Base-by-base conservation (phyloP, 805 yeast species). In the Zygosaccharomyces pseudorouxii region DNA sequence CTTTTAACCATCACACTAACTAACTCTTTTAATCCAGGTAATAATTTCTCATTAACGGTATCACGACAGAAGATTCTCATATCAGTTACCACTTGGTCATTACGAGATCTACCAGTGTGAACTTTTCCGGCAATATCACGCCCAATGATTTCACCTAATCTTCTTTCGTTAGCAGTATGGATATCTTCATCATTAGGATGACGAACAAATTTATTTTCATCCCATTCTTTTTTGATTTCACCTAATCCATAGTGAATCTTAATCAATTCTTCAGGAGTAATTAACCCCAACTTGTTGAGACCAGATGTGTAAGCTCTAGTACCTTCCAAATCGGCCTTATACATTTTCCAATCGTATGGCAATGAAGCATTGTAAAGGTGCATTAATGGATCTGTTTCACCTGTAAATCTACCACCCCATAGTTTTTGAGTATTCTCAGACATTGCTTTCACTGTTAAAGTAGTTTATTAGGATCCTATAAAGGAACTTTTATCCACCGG, bases 331-430 rank as follows among this genome's bases (percentile, higher is more conserved):
- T 93, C 99, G 11, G 95, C 98, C 39, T 80, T 83, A 71, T 84
- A 93, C 98, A 93, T 93, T 63, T 79, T 84, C 72, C 92, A 78
- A 69, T 93, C 99, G 63, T 93, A 93, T 2, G 99, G 98, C 55
- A 93, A 73, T 1, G 98, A 92, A 1, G 97, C 97, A 71, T 93
- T 93, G 75, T 95, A 93, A 46, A 92, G 75, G 65, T 93, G 95
- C 99, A 93, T 93, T 63, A 93, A 74, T 3, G 99, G 99, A 62
- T 93, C 99, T 25, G 96, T 82, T 54, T 92, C 92, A 42, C 95
- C 98, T 52, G 97, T 92, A 72, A 92, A 92, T 70, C 99, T 81
- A 61, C 98, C 99, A 61, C 99, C 99, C 99, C 99, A 92, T 56
- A 92, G 75, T 68, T 83, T 90, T 59, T 74, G 76, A 70, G 84